Conservation (phyloP, 2,329 filamentous ascomycete genomes). For the Trichoderma polysporum region DNA sequence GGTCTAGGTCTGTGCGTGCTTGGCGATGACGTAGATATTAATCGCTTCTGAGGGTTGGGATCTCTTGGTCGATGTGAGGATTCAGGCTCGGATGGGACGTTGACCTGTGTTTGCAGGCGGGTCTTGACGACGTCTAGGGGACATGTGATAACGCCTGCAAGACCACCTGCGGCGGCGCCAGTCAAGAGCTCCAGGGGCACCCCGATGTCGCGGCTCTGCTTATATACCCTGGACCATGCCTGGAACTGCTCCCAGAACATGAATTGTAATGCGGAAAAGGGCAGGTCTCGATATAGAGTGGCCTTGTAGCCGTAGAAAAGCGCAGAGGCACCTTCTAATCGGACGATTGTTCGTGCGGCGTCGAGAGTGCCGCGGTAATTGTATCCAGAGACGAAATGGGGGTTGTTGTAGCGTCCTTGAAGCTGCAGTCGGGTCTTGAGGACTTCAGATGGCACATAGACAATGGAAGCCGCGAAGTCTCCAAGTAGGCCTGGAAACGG, state of each 20-base stretch:
- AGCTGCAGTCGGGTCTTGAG: conserved; percentile 96
- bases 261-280: conserved; percentile 95
- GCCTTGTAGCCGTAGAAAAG: conserved; percentile 98
- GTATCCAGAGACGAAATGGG: conserved; percentile 89
- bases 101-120: conserved; percentile 86
- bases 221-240: conserved; percentile 74
- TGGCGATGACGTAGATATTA: conserved; percentile 87
- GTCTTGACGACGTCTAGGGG: conserved; percentile 98
- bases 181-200: conserved; percentile 82
- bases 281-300: conserved; percentile 88
- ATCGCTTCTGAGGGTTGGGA: conserved; percentile 58
- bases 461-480: conserved; percentile 84
- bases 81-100: conserved; percentile 24
- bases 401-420: conserved; percentile 93
- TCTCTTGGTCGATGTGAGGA: conserved; percentile 34
- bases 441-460: conserved; percentile 97
- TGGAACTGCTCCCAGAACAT: conserved; percentile 98
- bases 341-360: conserved; percentile 80
- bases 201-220: conserved; percentile 80
- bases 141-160: conserved; percentile 92
- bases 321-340: conserved; percentile 76
- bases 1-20: conserved; percentile 79
- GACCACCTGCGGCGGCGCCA: conserved; percentile 82
- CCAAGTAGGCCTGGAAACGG: conserved; percentile 72
- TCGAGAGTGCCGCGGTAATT: conserved; percentile 88